These are phyloP conservation scores for Crithidia acanthocephali DNA, from an alignment of 208 protist genomes.

Conservation along the genomic window DNA sequence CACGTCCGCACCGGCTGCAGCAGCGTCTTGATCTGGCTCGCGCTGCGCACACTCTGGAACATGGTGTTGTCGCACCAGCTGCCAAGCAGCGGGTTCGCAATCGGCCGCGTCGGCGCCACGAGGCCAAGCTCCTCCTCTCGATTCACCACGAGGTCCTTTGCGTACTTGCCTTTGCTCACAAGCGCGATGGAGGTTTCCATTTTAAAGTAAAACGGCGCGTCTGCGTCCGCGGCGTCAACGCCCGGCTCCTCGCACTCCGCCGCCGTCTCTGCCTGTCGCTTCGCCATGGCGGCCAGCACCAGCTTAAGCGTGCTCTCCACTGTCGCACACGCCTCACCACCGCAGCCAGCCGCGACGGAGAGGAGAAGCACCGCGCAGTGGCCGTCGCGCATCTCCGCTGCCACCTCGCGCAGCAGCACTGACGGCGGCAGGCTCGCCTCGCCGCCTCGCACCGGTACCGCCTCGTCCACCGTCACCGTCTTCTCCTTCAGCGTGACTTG, in stretches of 20 bases:
- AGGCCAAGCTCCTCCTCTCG: conserved; percentile 15
- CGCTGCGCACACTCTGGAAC: conserved; percentile 14
- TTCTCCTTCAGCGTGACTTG: conserved; percentile 6
- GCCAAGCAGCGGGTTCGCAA: conserved; percentile 30
- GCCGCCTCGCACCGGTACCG: background rate
- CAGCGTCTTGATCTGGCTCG: background rate
- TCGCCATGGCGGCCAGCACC: conserved; percentile 14
- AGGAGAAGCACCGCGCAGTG: conserved; percentile 22
- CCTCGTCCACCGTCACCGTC: conserved; percentile 19
- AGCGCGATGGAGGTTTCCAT: conserved; percentile 17
- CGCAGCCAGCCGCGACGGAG: conserved; percentile 14
- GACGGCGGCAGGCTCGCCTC: background rate
- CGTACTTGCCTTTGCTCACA: background rate
- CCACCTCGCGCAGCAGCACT: conserved; percentile 18
- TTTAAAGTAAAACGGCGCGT: conserved; percentile 10
- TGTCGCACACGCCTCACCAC: background rate
- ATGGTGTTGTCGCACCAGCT: conserved; percentile 33
- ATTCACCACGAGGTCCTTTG: conserved; percentile 29
- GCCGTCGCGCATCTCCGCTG: conserved; percentile 17
- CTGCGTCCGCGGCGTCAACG: background rate
- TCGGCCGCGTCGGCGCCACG: conserved; percentile 10
- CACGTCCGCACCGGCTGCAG: conserved; percentile 30
- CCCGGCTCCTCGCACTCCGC: background rate
- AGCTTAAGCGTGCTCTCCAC: conserved; percentile 19
- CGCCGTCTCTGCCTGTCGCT: conserved; percentile 1